A percentile compares a stretch with the other conserved stretches of the same genome.
Conservation (phyloP, 176 grass and related monocot species). For the Secale cereale region DNA sequence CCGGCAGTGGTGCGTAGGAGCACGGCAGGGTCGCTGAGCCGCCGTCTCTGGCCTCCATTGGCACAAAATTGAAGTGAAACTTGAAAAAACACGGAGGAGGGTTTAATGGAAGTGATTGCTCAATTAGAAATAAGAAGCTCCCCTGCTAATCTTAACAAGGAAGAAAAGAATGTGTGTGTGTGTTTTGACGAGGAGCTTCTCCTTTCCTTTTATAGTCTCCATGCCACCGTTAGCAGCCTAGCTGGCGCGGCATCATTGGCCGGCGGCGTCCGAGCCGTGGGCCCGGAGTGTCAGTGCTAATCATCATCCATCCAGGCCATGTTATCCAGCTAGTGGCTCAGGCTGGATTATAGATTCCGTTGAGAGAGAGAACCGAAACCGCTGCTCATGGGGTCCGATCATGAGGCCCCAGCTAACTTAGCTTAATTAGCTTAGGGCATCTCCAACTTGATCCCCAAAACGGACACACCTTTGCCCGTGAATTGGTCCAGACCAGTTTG, state of each 20-base stretch:
- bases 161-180: background rate
- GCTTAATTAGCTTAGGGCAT: no score
- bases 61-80: background rate
- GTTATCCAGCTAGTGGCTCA: background rate
- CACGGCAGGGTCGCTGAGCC: background rate
- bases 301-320: background rate
- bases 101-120: background rate
- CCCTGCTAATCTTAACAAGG: background rate
- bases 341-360: no score
- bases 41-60: constrained; percentile 30
- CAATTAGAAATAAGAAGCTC: no score
- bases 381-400: no score
- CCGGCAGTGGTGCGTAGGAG: constrained; percentile 34
- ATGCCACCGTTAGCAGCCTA: background rate
- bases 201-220: background rate
- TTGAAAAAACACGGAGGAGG: background rate
- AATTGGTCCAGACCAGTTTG: no score
- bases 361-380: no score
- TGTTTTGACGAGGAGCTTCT: background rate
- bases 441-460: no score
- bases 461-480: no score
- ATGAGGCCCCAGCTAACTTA: no score
- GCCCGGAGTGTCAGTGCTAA: background rate
- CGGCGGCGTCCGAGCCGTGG: background rate
- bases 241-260: background rate